A percentile compares a stretch with the other conserved stretches of the same genome.
Evolutionary conservation across 441 rosid genomes (phyloP).

Genomic region (Syzygium malaccense): DNA sequence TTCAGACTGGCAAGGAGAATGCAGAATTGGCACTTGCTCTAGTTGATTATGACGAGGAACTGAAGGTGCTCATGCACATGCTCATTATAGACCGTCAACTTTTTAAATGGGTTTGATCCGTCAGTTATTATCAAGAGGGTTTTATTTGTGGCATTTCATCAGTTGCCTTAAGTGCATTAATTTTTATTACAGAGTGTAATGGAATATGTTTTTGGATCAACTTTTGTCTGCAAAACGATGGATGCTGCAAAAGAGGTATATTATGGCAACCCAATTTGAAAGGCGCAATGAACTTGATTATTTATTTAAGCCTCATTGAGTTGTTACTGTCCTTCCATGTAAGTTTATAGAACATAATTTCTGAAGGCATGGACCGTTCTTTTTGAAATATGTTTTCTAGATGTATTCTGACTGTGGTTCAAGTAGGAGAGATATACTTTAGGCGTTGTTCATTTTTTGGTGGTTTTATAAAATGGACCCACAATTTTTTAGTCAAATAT

Average conservation of each 20-base stretch:
- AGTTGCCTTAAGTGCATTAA: background rate
- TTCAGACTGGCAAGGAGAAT: conserved; percentile 90
- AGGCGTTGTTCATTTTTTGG: background rate
- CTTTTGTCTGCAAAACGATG: conserved; percentile 79
- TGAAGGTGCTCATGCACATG: conserved; percentile 43
- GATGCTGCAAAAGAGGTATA: conserved; percentile 87
- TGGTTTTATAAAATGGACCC: background rate
- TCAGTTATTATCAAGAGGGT: background rate
- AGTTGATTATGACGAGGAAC: conserved; percentile 70
- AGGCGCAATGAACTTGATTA: background rate
- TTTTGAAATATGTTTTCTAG: background rate
- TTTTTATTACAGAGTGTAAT: conserved; percentile 50
- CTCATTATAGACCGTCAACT: background rate
- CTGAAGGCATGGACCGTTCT: background rate
- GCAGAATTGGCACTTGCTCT: conserved; percentile 90
- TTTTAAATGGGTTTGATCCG: background rate
- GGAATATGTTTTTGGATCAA: conserved; percentile 91
- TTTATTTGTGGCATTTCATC: background rate
- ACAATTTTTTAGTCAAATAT: background rate
- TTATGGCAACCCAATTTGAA: background rate
- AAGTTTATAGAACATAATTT: background rate
- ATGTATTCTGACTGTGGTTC: background rate
- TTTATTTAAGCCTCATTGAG: background rate
- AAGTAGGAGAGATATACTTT: background rate
- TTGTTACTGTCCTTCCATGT: background rate